Conservation (phyloP, 768 basidiomycete genomes). For the Suillus occidentalis region DNA sequence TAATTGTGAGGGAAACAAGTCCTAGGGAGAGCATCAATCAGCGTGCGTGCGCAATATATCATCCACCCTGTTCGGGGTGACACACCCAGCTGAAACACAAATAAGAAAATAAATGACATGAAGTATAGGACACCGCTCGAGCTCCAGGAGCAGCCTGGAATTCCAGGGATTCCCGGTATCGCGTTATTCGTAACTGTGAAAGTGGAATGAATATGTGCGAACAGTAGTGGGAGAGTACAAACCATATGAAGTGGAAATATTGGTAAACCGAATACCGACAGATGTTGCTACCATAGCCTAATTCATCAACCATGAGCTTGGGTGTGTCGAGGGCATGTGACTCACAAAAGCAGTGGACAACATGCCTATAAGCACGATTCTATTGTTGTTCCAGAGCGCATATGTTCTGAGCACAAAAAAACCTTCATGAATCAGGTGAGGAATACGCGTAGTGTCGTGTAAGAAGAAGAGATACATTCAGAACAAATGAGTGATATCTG, state of each 20-base stretch:
- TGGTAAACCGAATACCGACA: background rate
- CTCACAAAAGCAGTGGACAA: background rate
- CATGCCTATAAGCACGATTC: background rate
- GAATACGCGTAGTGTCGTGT: background rate
- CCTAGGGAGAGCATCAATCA: background rate
- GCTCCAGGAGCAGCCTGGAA: background rate
- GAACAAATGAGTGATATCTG: background rate
- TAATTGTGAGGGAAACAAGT: background rate
- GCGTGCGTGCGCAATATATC: background rate
- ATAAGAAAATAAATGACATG: background rate
- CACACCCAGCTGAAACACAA: background rate
- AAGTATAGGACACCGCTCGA: background rate
- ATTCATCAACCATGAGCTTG: background rate
- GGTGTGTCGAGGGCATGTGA: background rate
- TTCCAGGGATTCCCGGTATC: background rate
- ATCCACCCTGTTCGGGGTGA: background rate
- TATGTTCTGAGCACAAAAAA: background rate
- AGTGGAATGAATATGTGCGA: background rate
- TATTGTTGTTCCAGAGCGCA: background rate
- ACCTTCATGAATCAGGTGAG: background rate
- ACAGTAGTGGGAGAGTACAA: background rate
- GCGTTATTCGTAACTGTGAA: background rate
- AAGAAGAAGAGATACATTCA: background rate
- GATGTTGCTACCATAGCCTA: background rate
- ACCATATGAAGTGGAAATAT: background rate